Evolutionary conservation across 371 early-diverging fungal genomes (phyloP), one percentile per base, ranked within the genome.

Genomic region (Massospora cicadina): DNA sequence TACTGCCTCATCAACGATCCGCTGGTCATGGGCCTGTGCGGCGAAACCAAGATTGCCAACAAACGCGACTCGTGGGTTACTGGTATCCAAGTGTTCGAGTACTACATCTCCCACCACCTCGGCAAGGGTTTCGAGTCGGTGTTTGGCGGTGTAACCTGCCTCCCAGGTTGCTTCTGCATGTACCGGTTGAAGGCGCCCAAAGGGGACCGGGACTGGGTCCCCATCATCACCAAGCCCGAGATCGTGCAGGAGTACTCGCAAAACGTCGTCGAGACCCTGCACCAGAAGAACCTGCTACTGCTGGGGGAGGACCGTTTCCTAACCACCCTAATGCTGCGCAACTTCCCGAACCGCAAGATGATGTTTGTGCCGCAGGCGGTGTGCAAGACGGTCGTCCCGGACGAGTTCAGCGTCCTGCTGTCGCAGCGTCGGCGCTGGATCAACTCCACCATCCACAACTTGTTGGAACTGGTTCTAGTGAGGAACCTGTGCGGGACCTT

Each of bases 61-160:
- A 88, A 89, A 68, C 76, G 81, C 13, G 81, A 80, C 60, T 83
- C 85, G 0, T 90, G 88, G 93, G 93, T 91, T 2, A 88, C 92
- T 0, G 85, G 81, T 27, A 94, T 94, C 63, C 97, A 96, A 68
- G 96, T 96, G 1, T 96, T 89, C 72, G 97, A 96, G 74, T 96
- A 95, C 77, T 96, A 89, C 69, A 92, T 93, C 55, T 88, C 88
- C 23, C 97, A 96, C 73, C 93, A 96, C 70, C 76, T 94, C 33
- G 84, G 82, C 56, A 95, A 96, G 74, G 87, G 88, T 0, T 95
- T 96, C 75, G 95, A 96, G 74, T 83, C 86, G 2, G 85, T 95
- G 33, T 96, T 95, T 82, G 97, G 95, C 70, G 92, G 91, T 79
- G 95, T 96, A 12, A 96, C 95, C 23, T 96, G 97, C 77, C 75